Percentiles rank a stretch among this genome's conserved stretches.
phyloP scores from a whole-genome alignment of 208 protist species.

The Porcisia hertigi region DNA sequence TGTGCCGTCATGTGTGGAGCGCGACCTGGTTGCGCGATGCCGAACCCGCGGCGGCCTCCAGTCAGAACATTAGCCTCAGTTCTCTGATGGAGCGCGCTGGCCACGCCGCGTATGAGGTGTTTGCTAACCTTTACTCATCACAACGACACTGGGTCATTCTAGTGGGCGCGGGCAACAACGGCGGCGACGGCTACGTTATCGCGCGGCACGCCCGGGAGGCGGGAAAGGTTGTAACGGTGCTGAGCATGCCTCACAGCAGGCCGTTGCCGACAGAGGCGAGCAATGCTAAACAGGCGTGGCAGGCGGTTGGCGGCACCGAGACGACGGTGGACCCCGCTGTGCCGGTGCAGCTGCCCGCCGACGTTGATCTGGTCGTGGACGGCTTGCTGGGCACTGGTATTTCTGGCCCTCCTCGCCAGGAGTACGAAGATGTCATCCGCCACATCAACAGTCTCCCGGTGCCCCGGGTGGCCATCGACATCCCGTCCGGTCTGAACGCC shows the following conservation, averaged over 20 bases:
- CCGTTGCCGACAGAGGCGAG: slow-evolving; percentile 63
- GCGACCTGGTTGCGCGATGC: slow-evolving; percentile 71
- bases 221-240: slow-evolving; percentile 56
- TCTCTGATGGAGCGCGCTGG: slow-evolving; percentile 76
- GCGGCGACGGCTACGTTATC: slow-evolving; percentile 85
- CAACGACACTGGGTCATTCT: slow-evolving; percentile 70
- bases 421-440: slow-evolving; percentile 64
- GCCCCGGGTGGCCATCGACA: slow-evolving; percentile 77
- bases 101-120: slow-evolving; percentile 55
- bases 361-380: slow-evolving; percentile 79
- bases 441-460: slow-evolving; percentile 53
- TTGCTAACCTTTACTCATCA: slow-evolving; percentile 33
- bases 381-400: slow-evolving; percentile 82
- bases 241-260: slow-evolving; percentile 51
- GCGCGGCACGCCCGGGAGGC: slow-evolving; percentile 50
- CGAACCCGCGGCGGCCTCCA: slow-evolving; percentile 61
- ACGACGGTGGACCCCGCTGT: slow-evolving; percentile 7
- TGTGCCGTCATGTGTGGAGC: slow-evolving; percentile 48
- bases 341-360: slow-evolving; percentile 21
- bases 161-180: slow-evolving; percentile 86
- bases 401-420: slow-evolving; percentile 48
- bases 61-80: slow-evolving; percentile 51
- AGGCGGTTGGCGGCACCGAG: slow-evolving; percentile 32
- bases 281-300: slow-evolving; percentile 44
- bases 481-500: slow-evolving; percentile 85